phyloP scores from a whole-genome alignment of 805 yeast species.

The Starmerella sirachaensis region DNA sequence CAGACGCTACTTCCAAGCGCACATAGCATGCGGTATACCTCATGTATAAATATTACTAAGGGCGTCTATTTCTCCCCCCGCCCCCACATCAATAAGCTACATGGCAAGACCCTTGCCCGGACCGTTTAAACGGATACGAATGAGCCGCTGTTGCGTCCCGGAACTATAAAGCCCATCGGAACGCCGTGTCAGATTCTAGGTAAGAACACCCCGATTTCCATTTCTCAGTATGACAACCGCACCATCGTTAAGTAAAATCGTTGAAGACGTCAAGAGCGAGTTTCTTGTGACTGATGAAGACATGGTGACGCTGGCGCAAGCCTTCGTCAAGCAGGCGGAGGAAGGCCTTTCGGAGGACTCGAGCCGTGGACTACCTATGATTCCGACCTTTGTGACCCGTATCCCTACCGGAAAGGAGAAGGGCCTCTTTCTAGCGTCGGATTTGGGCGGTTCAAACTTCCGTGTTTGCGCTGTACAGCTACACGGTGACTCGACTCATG shows the following conservation, averaged over 20 bases:
- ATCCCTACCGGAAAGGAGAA: constrained; percentile 77
- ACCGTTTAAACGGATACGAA: no score
- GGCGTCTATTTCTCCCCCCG: no score
- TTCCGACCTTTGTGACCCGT: constrained; percentile 78
- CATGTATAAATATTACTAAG: no score
- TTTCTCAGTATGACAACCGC: no score
- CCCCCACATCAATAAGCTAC: no score
- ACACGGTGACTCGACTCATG: constrained; percentile 52
- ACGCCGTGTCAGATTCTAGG: no score
- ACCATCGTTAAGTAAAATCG: constrained; percentile 4
- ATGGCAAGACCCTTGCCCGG: no score
- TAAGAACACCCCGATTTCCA: no score
- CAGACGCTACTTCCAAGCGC: no score
- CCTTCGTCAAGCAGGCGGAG: constrained; percentile 22
- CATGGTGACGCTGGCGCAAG: constrained; percentile 12
- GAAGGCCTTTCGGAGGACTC: constrained; percentile 25
- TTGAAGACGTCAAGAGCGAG: constrained; percentile 12
- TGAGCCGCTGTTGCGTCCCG: no score
- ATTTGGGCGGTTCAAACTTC: constrained; percentile 92
- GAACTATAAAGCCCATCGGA: no score
- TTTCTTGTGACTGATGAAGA: constrained; percentile 11
- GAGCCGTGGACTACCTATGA: constrained; percentile 45
- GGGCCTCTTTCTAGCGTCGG: constrained; percentile 81
- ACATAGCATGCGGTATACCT: no score
- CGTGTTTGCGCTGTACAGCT: constrained; percentile 81